Conservation (phyloP, 371 early-diverging fungal genomes). For the Syncephalastrum racemosum region DNA sequence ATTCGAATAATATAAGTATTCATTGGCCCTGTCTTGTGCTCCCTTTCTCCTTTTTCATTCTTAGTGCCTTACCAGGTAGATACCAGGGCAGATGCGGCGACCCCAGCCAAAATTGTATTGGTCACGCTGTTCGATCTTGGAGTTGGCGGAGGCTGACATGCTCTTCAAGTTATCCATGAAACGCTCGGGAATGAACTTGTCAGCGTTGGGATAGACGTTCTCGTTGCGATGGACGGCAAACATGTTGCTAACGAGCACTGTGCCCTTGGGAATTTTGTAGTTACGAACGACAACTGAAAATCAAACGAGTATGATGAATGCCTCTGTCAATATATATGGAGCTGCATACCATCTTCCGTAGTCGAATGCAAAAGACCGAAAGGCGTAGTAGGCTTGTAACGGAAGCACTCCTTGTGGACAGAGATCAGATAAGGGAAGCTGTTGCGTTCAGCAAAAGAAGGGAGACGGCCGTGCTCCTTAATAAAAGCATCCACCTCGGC, state of each 20-base stretch:
- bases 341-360: conserved; percentile 10
- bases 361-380: conserved; percentile 11
- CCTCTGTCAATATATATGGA: no score
- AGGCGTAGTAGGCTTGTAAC: conserved; percentile 2
- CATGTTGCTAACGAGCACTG: conserved; percentile 19
- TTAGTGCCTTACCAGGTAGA: conserved; percentile 23
- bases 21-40: no score
- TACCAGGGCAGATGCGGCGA: conserved; percentile 15
- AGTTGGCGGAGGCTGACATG: conserved; percentile 11
- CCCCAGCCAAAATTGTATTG: conserved; percentile 13
- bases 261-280: conserved; percentile 29
- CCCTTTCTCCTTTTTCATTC: no score
- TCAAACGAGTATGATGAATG: no score
- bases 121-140: conserved; percentile 14
- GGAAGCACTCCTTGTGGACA: conserved; percentile 15
- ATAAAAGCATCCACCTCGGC: conserved; percentile 11
- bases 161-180: conserved; percentile 9
- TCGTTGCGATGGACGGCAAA: conserved; percentile 14
- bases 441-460: conserved; percentile 13
- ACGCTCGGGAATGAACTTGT: conserved; percentile 23
- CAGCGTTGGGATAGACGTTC: conserved; percentile 5
- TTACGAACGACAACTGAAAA: conserved; percentile 13
- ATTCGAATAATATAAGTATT: no score
- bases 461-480: conserved; percentile 6
- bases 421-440: conserved; percentile 9